Evolutionary conservation across 768 basidiomycete species (phyloP).

Genomic region (Termitomyces sp.): DNA sequence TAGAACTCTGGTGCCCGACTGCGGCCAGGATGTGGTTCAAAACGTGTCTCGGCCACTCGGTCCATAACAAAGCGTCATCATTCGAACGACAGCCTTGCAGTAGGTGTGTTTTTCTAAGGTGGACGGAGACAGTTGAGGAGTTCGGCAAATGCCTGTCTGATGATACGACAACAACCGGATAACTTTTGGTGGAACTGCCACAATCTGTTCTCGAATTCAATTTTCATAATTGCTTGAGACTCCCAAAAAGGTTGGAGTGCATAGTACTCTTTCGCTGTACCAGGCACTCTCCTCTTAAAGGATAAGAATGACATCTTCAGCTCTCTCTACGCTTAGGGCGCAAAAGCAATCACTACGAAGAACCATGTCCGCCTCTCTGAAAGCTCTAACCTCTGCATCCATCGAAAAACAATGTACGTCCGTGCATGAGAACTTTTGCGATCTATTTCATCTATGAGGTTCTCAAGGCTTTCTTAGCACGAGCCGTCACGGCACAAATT

Average conservation of each 20-base stretch:
- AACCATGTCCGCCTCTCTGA: conserved; percentile 38
- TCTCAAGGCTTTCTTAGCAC: conserved; percentile 27
- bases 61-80: neutral
- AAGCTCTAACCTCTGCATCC: conserved; percentile 33
- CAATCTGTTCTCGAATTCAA: neutral
- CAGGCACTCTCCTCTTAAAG: neutral
- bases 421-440: neutral
- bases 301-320: neutral
- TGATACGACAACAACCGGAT: no score
- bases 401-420: conserved; percentile 60
- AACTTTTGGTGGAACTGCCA: no score
- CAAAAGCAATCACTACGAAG: conserved; percentile 57
- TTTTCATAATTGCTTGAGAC: neutral
- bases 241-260: neutral
- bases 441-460: neutral
- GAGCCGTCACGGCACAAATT: conserved; percentile 40
- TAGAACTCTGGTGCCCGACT: conserved; percentile 82
- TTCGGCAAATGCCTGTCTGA: neutral
- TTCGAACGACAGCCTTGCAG: neutral
- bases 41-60: neutral
- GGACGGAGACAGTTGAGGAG: conserved; percentile 1
- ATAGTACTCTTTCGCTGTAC: neutral
- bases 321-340: conserved; percentile 22
- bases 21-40: conserved; percentile 12
- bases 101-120: neutral